Conservation (phyloP, 345 rosid species). For the Syzygium jambos region DNA sequence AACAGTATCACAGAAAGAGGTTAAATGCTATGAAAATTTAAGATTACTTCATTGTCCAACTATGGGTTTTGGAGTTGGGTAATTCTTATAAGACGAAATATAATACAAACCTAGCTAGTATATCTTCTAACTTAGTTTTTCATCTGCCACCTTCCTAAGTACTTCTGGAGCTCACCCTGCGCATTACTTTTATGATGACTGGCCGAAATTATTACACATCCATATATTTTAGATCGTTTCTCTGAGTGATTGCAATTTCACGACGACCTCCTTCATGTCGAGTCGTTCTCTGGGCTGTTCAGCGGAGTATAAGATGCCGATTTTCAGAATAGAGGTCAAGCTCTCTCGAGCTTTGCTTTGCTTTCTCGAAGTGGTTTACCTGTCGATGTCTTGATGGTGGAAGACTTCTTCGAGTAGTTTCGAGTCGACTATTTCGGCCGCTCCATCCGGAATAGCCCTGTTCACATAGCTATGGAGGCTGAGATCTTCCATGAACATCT, state of each 20-base stretch:
- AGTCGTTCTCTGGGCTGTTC: conserved; percentile 9
- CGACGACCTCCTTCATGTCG: background rate
- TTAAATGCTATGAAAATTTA: background rate
- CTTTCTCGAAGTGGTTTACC: background rate
- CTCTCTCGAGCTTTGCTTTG: conserved; percentile 2
- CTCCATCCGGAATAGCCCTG: conserved; percentile 8
- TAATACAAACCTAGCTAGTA: background rate
- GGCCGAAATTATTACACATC: background rate
- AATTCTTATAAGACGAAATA: background rate
- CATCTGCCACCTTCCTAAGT: background rate
- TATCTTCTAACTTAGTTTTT: background rate
- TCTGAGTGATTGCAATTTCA: conserved; percentile 5
- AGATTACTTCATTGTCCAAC: background rate
- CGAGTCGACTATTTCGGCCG: background rate
- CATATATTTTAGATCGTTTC: background rate
- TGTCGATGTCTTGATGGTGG: background rate
- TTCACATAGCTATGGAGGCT: conserved; percentile 15
- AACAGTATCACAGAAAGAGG: background rate
- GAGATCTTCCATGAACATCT: conserved; percentile 12
- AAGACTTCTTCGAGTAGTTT: conserved; percentile 5
- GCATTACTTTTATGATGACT: background rate
- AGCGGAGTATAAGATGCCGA: conserved; percentile 7
- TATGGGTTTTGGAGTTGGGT: background rate
- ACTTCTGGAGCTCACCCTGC: background rate
- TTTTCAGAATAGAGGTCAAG: conserved; percentile 1